Base-by-base conservation (phyloP, 345 rosid genomes). In the Brassica cretica region DNA sequence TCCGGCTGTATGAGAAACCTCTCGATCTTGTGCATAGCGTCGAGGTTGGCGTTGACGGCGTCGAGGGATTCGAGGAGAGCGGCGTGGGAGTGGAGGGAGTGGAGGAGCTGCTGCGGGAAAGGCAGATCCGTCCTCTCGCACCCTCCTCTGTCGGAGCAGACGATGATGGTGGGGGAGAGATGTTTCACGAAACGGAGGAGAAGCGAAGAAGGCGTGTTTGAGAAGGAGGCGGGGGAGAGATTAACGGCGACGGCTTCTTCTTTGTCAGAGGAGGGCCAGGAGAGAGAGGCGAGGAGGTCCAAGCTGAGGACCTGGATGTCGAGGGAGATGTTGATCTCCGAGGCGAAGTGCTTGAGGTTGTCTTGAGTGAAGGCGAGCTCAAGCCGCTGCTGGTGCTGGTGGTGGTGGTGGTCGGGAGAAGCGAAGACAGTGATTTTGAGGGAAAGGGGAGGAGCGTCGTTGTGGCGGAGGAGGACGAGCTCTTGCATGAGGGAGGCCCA, bases 401-500 rank as follows among this genome's bases (percentile, higher is more conserved):
- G 39, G 87, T 86, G 0, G 81, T 41, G 14, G 14, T 41, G 14
- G 14, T 41, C 72, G 24, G 84, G 87, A 72, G 96, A 89, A 62
- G 87, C 88, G 72, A 92, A 86, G 8, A 87, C 92, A 5, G 97
- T 92, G 82, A 94, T 87, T 58, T 87, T 92, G 32, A 94, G 86
- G 0, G 87, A 87, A 7, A 78, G 56, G 49, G 94, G 90, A 9
- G 84, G 89, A 6, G 30, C 83, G 11, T 85, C 84, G 53, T 12
- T 41, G 70, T 27, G 86, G 64, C 87, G 83, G 60, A 87, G 76
- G 24, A 87, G 76, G 25, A 87, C 91, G 37, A 94, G 96, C 80
- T 94, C 98, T 65, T 92, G 98, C 93, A 94, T 90, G 70, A 94
- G 82, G 66, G 98, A 94, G 61, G 98, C 93, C 97, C 98, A 92